Evolutionary conservation across 441 rosid species (phyloP).

Genomic region (Erysimum pusillum): DNA sequence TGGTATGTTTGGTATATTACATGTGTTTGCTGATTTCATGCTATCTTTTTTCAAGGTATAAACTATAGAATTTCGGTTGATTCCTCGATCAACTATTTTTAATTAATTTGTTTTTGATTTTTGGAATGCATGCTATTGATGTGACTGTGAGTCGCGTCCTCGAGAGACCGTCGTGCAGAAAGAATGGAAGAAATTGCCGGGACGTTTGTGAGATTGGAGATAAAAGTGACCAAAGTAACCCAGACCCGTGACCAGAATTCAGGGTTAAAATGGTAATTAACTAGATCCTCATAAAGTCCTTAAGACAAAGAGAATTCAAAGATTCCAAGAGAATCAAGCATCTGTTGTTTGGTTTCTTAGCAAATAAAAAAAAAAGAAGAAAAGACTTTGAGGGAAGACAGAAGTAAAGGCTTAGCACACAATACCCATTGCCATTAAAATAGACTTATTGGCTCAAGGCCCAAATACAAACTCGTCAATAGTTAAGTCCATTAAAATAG

Average conservation of each 20-base stretch:
- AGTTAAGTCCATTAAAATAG: not conserved
- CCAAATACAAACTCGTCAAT: no score
- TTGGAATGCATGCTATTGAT: constrained; percentile 41
- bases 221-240: constrained; percentile 26
- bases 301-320: constrained; percentile 32
- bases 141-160: constrained; percentile 32
- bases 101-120: not conserved
- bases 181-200: constrained; percentile 29
- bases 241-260: constrained; percentile 12
- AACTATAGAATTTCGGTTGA: constrained; percentile 44
- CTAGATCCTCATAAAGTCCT: not conserved
- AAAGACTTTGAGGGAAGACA: not conserved
- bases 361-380: not conserved
- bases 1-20: constrained; percentile 48
- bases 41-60: constrained; percentile 40
- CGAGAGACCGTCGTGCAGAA: constrained; percentile 34
- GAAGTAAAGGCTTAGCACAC: not conserved
- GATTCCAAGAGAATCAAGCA: constrained; percentile 43
- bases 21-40: constrained; percentile 39
- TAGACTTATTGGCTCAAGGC: no score
- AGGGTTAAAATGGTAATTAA: constrained; percentile 9
- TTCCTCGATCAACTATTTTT: constrained; percentile 24
- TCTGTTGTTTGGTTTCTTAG: not conserved
- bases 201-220: constrained; percentile 38
- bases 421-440: not conserved